phyloP scores from a whole-genome alignment of 2,329 filamentous ascomycete genomes.

The Fusarium humuli region DNA sequence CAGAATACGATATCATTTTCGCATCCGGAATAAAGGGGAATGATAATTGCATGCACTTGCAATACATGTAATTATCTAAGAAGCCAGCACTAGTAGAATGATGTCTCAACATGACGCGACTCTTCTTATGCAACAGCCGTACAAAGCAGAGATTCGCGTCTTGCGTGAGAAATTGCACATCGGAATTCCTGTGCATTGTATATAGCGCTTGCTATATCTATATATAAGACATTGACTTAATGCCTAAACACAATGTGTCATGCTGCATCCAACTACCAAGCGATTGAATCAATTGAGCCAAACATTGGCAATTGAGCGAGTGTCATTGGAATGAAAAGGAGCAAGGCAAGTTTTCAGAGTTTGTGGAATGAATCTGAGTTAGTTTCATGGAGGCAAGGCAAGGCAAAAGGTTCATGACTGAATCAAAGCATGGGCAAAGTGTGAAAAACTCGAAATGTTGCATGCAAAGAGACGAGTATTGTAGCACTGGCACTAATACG shows the following conservation, averaged over 20 bases:
- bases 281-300: too few relatives aligned
- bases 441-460: background rate
- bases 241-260: background rate
- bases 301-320: background rate
- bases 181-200: background rate
- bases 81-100: background rate
- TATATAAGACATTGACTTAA: background rate
- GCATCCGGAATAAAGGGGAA: background rate
- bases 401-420: background rate
- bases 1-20: background rate
- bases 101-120: background rate
- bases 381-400: background rate
- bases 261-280: background rate
- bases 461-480: background rate
- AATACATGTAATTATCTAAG: background rate
- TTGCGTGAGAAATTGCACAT: background rate
- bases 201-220: slow-evolving; percentile 15
- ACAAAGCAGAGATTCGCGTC: background rate
- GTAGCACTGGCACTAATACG: slow-evolving; percentile 20
- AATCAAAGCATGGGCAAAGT: background rate
- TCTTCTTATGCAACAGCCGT: background rate
- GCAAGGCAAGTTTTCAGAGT: background rate
- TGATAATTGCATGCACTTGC: slow-evolving; percentile 6
- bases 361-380: background rate
- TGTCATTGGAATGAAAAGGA: background rate